Conservation (phyloP, 2,329 filamentous ascomycete species). For the Leptodontidium sp. region DNA sequence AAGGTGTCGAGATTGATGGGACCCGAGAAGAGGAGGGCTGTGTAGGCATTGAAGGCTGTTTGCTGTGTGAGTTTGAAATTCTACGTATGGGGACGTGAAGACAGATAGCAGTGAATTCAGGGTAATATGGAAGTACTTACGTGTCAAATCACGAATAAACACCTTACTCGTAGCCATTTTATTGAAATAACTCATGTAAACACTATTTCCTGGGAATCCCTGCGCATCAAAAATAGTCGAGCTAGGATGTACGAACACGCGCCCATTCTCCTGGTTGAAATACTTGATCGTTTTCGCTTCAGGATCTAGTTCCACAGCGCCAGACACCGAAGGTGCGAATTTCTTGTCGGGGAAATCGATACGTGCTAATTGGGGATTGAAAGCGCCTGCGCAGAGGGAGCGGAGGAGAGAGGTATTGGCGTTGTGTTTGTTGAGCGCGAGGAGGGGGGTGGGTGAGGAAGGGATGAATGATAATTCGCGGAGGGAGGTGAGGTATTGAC, state of each 20-base stretch:
- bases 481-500: slow-evolving; percentile 86
- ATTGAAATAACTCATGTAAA: slow-evolving; percentile 88
- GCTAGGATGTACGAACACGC: slow-evolving; percentile 92
- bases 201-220: slow-evolving; percentile 75
- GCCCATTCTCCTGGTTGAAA: slow-evolving; percentile 83
- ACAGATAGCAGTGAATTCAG: neutral
- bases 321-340: slow-evolving; percentile 85
- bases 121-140: slow-evolving; percentile 57
- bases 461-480: slow-evolving; percentile 84
- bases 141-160: slow-evolving; percentile 90
- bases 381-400: slow-evolving; percentile 55
- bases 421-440: slow-evolving; percentile 57
- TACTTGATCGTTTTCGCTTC: slow-evolving; percentile 93
- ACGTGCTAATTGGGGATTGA: slow-evolving; percentile 83
- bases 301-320: slow-evolving; percentile 90
- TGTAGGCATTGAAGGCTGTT: slow-evolving; percentile 85
- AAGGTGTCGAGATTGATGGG: slow-evolving; percentile 85
- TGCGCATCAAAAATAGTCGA: slow-evolving; percentile 88
- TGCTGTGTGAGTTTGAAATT: neutral
- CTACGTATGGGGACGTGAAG: too few species aligned
- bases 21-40: slow-evolving; percentile 87
- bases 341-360: slow-evolving; percentile 97
- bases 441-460: slow-evolving; percentile 43
- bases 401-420: slow-evolving; percentile 49
- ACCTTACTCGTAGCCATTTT: slow-evolving; percentile 93